phyloP scores from a whole-genome alignment of 371 early-diverging fungal species.

The Zychaea mexicana region DNA sequence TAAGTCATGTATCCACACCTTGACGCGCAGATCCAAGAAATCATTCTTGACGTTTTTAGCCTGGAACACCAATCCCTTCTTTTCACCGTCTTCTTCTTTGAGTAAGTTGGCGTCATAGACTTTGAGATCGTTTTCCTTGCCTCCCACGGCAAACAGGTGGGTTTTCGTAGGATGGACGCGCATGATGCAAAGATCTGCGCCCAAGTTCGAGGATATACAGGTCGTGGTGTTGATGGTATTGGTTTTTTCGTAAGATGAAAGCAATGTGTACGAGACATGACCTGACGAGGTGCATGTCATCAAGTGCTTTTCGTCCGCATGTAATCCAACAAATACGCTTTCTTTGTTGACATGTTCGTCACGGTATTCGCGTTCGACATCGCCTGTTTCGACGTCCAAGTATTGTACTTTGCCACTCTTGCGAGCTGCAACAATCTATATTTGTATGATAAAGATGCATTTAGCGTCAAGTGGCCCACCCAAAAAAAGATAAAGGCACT shows the following conservation, averaged over 20 bases:
- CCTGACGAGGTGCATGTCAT: constrained; percentile 39
- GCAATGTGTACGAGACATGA: constrained; percentile 33
- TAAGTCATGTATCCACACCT: constrained; percentile 88
- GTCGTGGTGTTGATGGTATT: constrained; percentile 2
- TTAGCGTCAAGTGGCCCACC: too few relatives aligned
- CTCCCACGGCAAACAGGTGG: constrained; percentile 81
- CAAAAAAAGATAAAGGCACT: background rate
- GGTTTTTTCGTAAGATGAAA: constrained; percentile 4
- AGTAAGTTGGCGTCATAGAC: constrained; percentile 70
- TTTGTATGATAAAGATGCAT: too few relatives aligned
- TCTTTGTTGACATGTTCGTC: constrained; percentile 39
- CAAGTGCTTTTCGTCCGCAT: constrained; percentile 54
- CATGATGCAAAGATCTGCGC: constrained; percentile 49
- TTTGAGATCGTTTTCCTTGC: constrained; percentile 82
- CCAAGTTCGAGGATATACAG: constrained; percentile 15
- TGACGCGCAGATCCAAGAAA: constrained; percentile 78
- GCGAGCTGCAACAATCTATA: constrained; percentile 62
- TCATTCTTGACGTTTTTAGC: constrained; percentile 71
- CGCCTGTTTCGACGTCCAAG: constrained; percentile 55
- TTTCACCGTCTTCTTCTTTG: background rate
- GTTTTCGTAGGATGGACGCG: constrained; percentile 66
- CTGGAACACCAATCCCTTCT: constrained; percentile 55
- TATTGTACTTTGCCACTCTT: constrained; percentile 65
- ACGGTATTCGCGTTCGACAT: constrained; percentile 41
- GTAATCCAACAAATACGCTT: constrained; percentile 67